A percentile compares a stretch with the other conserved stretches of the same genome.
These are phyloP conservation scores for Aspergillus neotritici DNA, from an alignment of 2,329 filamentous ascomycete species.

Conservation along the genomic window DNA sequence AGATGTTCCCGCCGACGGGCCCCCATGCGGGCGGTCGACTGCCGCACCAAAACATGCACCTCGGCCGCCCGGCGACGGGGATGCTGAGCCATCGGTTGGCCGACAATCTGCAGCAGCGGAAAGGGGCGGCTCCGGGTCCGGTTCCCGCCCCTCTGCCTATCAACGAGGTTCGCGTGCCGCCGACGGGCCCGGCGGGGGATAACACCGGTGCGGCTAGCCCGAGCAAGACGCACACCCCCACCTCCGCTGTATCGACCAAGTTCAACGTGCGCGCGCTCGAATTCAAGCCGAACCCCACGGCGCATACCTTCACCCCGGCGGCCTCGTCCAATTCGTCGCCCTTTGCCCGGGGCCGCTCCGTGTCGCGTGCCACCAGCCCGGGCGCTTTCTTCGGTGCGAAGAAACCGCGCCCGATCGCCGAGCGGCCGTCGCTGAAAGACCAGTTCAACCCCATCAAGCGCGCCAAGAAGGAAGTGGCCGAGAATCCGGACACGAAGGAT, in stretches of 20 bases:
- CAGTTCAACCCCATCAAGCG: conserved; percentile 63
- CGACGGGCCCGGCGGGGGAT: conserved; percentile 64
- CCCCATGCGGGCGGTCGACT: conserved; percentile 42
- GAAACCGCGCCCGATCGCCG: conserved; percentile 60
- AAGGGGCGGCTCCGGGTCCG: conserved; percentile 33
- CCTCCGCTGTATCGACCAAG: conserved; percentile 48
- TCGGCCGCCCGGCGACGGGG: conserved; percentile 39
- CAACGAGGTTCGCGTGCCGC: conserved; percentile 64
- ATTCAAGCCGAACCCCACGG: conserved; percentile 79
- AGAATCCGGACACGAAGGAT: conserved; percentile 45
- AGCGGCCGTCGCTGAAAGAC: conserved; percentile 50
- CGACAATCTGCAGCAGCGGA: conserved; percentile 50
- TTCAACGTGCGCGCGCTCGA: conserved; percentile 63
- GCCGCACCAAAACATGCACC: conserved; percentile 40
- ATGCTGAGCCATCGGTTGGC: conserved; percentile 48
- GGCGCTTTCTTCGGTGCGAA: conserved; percentile 60
- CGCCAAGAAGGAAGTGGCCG: conserved; percentile 59
- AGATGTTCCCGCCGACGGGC: conserved; percentile 43
- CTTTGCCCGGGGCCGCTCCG: conserved; percentile 47
- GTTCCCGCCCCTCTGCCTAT: conserved; percentile 53
- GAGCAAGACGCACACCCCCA: conserved; percentile 47
- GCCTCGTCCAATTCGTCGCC: conserved; percentile 60
- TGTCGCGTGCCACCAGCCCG: conserved; percentile 45
- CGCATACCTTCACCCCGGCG: conserved; percentile 71
- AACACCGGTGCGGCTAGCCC: conserved; percentile 43